phyloP scores from a whole-genome alignment of 2,329 filamentous ascomycete species.

The Penicillium sp. region DNA sequence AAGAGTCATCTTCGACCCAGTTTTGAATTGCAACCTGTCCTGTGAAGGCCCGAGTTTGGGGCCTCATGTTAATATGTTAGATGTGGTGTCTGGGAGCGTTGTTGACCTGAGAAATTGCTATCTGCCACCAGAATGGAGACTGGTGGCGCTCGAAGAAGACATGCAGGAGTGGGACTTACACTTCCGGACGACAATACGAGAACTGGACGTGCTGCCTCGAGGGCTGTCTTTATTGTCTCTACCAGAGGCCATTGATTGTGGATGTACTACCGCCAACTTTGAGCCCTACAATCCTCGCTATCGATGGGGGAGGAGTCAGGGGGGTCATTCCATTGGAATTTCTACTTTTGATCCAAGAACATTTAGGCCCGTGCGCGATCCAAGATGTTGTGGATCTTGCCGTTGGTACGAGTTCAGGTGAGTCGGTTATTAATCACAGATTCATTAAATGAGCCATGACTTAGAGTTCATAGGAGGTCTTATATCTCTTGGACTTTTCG shows the following conservation, averaged over 20 bases:
- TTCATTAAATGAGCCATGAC: neutral
- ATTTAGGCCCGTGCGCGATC: constrained; percentile 8
- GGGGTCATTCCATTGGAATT: constrained; percentile 20
- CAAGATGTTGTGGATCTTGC: constrained; percentile 14
- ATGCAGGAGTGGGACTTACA: too few species aligned
- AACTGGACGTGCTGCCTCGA: too few species aligned
- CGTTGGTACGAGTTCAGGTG: constrained; percentile 15
- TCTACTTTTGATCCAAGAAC: constrained; percentile 13
- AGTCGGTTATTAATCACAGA: neutral
- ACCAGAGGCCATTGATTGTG: constrained; percentile 11
- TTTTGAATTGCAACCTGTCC: too few species aligned
- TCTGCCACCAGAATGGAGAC: too few species aligned
- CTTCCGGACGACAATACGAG: too few species aligned
- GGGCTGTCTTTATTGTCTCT: constrained; percentile 18
- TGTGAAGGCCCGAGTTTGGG: too few species aligned
- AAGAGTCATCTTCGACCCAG: too few species aligned
- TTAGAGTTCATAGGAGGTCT: constrained; percentile 14
- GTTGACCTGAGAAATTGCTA: too few species aligned
- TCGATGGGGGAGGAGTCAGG: constrained; percentile 27
- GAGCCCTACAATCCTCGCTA: constrained; percentile 25
- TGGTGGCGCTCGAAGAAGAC: too few species aligned
- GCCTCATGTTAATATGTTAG: too few species aligned
- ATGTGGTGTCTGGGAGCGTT: too few species aligned
- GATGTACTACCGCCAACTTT: constrained; percentile 25
- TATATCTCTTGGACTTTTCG: constrained; percentile 14